Percentiles rank a stretch among this genome's conserved stretches.
Conservation (phyloP, 2,329 filamentous ascomycete genomes). For the Pyricularia sp. region DNA sequence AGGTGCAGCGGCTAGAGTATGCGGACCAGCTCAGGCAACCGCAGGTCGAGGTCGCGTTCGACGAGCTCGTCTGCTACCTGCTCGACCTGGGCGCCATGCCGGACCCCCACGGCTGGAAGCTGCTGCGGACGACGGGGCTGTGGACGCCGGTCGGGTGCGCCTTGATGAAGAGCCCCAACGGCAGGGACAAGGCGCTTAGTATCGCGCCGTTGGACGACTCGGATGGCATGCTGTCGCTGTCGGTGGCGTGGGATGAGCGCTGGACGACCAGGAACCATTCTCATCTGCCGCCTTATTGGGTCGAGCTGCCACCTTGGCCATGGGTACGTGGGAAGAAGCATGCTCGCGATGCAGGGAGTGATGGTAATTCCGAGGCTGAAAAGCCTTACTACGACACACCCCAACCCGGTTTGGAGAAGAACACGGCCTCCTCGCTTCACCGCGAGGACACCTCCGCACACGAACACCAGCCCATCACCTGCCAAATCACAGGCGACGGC, state of each 20-base stretch:
- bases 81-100: constrained; percentile 55
- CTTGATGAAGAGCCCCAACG: constrained; percentile 43
- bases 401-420: background rate
- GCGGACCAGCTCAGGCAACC: constrained; percentile 44
- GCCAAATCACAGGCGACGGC: constrained; percentile 38
- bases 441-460: background rate
- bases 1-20: constrained; percentile 55
- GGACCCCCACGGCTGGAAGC: constrained; percentile 46
- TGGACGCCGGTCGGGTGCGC: constrained; percentile 52
- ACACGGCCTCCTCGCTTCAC: background rate
- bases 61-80: constrained; percentile 51
- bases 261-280: constrained; percentile 43
- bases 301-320: constrained; percentile 31
- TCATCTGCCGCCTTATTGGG: constrained; percentile 52
- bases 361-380: constrained; percentile 9
- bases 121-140: constrained; percentile 45
- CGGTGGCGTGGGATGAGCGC: constrained; percentile 43
- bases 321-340: constrained; percentile 6
- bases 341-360: background rate
- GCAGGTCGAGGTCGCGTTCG: constrained; percentile 44
- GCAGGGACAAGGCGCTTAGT: constrained; percentile 37
- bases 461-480: constrained; percentile 26
- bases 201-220: constrained; percentile 49
- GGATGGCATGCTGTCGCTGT: constrained; percentile 49
- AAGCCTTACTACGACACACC: background rate